Evolutionary conservation across 1,284 basidiomycete genomes (phyloP).

Genomic region (Anthracocystis panici-leucophaei): DNA sequence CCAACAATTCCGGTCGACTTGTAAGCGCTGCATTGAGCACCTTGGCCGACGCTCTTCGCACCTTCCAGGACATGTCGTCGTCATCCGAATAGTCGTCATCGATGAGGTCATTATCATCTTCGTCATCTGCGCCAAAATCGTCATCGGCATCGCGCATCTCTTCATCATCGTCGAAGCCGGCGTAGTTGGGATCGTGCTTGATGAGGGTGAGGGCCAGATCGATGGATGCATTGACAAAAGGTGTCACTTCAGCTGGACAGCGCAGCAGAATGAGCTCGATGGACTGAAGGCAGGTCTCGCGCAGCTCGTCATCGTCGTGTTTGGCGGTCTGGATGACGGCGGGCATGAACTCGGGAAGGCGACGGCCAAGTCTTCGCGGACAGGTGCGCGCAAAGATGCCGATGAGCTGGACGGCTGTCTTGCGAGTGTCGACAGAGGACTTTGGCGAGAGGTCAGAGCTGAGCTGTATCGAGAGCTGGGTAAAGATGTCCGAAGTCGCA

Average conservation of each 20-base stretch:
- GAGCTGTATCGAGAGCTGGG: conserved; percentile 52
- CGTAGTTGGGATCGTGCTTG: conserved; percentile 97
- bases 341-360: conserved; percentile 71
- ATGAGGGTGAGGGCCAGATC: conserved; percentile 81
- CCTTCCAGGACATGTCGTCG: conserved; percentile 99
- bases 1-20: conserved; percentile 86
- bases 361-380: conserved; percentile 56
- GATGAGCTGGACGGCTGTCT: conserved; percentile 83
- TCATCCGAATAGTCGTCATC: conserved; percentile 84
- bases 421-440: conserved; percentile 73
- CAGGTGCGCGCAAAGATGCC: conserved; percentile 73
- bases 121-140: conserved; percentile 35
- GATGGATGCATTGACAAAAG: conserved; percentile 79
- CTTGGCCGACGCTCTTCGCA: conserved; percentile 91
- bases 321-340: conserved; percentile 78
- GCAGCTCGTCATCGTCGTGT: conserved; percentile 80
- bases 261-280: conserved; percentile 80
- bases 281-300: conserved; percentile 73
- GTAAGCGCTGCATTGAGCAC: conserved; percentile 84
- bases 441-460: conserved; percentile 43
- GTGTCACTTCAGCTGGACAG: conserved; percentile 83
- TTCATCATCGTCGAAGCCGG: conserved; percentile 82
- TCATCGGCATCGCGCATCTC: conserved; percentile 70
- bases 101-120: conserved; percentile 75
- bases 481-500: conserved; percentile 59